phyloP scores from a whole-genome alignment of 2,329 filamentous ascomycete genomes.

The Cladosporium cucumerinum region DNA sequence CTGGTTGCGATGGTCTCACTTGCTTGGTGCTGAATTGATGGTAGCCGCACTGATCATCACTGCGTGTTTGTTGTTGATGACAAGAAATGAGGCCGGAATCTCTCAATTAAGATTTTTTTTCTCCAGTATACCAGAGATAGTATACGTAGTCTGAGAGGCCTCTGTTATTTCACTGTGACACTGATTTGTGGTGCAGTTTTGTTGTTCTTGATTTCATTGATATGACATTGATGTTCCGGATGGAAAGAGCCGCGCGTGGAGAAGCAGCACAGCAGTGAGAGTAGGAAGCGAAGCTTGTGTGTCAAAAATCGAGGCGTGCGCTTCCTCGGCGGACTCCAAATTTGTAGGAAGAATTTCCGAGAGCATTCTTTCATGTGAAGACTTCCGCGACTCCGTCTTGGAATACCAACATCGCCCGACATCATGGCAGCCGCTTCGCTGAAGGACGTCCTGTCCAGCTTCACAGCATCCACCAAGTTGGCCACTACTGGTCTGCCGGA shows the following conservation, averaged over 20 bases:
- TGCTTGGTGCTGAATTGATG: background rate
- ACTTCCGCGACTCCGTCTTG: background rate
- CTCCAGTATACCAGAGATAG: background rate
- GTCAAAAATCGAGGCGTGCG: background rate
- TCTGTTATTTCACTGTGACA: background rate
- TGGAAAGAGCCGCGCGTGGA: background rate
- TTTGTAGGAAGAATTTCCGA: slow-evolving; percentile 11
- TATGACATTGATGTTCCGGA: background rate
- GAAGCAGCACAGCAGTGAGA: background rate
- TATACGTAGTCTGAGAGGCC: background rate
- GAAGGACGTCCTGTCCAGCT: slow-evolving; percentile 39
- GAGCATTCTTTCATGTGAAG: slow-evolving; percentile 15
- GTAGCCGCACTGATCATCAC: background rate
- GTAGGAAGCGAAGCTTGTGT: background rate
- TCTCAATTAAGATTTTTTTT: background rate
- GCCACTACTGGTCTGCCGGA: slow-evolving; percentile 52
- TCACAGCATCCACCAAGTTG: slow-evolving; percentile 63
- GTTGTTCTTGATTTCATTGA: background rate
- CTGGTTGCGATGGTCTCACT: background rate
- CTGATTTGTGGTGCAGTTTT: background rate
- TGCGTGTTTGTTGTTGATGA: background rate
- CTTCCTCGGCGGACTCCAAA: slow-evolving; percentile 9
- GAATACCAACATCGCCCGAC: background rate
- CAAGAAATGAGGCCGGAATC: background rate
- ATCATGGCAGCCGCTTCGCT: slow-evolving; percentile 31